These are phyloP conservation scores for Pseudopithomyces maydicus DNA, from an alignment of 2,329 filamentous ascomycete genomes.

Conservation along the genomic window DNA sequence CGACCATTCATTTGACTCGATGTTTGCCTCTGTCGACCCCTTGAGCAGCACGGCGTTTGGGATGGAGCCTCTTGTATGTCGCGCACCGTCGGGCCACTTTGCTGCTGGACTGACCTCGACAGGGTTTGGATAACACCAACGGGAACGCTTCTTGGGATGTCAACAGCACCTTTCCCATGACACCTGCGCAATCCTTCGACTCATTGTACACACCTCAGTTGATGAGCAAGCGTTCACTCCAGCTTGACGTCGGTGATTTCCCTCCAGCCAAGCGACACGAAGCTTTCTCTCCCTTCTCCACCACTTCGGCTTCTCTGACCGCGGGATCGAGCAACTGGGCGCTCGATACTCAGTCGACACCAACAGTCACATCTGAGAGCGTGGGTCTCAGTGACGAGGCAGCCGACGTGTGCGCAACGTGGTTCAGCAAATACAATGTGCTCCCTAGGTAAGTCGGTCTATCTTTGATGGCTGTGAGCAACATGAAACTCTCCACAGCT, in stretches of 20 bases:
- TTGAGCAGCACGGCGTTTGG: slow-evolving; percentile 18
- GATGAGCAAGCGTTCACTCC: slow-evolving; percentile 38
- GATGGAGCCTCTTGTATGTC: slow-evolving; percentile 37
- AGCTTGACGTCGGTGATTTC: slow-evolving; percentile 37
- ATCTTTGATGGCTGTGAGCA: not conserved
- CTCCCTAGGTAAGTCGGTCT: slow-evolving; percentile 27
- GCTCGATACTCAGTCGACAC: slow-evolving; percentile 27
- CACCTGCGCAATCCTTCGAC: slow-evolving; percentile 34
- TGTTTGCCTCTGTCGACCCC: slow-evolving; percentile 5
- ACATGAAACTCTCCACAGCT: not conserved
- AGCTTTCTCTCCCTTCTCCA: slow-evolving; percentile 29
- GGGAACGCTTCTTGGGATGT: slow-evolving; percentile 22
- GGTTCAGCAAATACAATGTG: slow-evolving; percentile 45
- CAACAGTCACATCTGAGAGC: slow-evolving; percentile 21
- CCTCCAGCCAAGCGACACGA: slow-evolving; percentile 42
- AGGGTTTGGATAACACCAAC: slow-evolving; percentile 39
- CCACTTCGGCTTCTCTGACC: slow-evolving; percentile 17
- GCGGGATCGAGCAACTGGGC: slow-evolving; percentile 29
- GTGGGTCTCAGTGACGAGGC: slow-evolving; percentile 42
- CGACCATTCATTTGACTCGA: slow-evolving; percentile 18
- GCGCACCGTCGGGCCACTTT: too few relatives aligned
- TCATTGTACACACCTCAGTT: slow-evolving; percentile 27
- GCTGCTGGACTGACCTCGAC: slow-evolving; percentile 1
- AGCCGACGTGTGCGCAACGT: slow-evolving; percentile 43
- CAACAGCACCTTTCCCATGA: slow-evolving; percentile 31